A percentile compares a stretch with the other conserved stretches of the same genome.
Conservation (phyloP, 176 grass and related monocot species). For the Oryza rufipogon region DNA sequence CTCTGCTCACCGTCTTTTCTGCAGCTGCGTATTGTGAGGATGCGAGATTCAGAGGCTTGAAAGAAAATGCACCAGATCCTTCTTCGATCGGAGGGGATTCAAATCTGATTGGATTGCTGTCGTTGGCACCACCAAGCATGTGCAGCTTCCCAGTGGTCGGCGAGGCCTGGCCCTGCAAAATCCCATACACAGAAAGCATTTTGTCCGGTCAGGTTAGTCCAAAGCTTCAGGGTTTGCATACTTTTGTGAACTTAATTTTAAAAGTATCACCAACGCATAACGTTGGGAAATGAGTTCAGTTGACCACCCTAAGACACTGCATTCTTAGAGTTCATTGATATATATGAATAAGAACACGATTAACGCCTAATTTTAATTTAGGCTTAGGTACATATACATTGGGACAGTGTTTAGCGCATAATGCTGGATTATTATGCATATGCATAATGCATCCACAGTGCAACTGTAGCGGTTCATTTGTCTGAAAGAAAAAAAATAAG, state of each 20-base stretch:
- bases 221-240: not conserved
- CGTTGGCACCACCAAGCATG: conserved; percentile 32
- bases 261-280: not conserved
- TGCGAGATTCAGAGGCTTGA: conserved; percentile 53
- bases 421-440: not conserved
- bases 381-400: not conserved
- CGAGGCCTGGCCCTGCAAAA: conserved; percentile 60
- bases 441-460: not conserved
- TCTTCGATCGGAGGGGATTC: conserved; percentile 32
- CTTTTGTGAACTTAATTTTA: not conserved
- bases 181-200: not conserved
- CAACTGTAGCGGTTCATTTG: not conserved
- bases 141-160: conserved; percentile 74
- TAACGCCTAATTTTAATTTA: not conserved
- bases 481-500: conserved; percentile 37
- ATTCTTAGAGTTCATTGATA: not conserved
- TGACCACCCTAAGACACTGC: not conserved
- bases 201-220: not conserved
- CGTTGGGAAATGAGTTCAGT: not conserved
- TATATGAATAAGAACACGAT: not conserved
- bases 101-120: conserved; percentile 30
- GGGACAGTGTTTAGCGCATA: not conserved
- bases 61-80: conserved; percentile 45
- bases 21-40: conserved; percentile 45
- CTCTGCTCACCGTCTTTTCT: conserved; percentile 52